phyloP scores from a whole-genome alignment of 2,329 filamentous ascomycete species.

The Ascochyta viciae-villosae region DNA sequence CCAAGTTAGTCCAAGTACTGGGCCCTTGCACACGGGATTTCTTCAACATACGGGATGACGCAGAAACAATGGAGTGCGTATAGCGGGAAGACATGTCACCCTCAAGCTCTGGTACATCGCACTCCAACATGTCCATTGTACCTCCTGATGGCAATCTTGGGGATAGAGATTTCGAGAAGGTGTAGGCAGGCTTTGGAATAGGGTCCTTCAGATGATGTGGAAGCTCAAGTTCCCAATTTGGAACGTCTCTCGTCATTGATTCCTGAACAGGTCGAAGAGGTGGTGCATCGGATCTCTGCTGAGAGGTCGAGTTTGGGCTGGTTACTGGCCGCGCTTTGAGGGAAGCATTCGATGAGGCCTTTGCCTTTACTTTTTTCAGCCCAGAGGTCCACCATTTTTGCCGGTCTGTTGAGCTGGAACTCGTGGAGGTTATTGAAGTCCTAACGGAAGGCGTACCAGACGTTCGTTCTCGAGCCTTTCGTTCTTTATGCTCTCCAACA shows the following conservation, averaged over 20 bases:
- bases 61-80: constrained; percentile 38
- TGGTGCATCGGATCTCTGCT: not conserved
- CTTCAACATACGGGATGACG: constrained; percentile 33
- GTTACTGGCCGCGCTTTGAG: constrained; percentile 11
- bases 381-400: constrained; percentile 45
- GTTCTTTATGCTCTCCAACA: constrained; percentile 47
- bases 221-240: constrained; percentile 12
- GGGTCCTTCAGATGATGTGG: constrained; percentile 33
- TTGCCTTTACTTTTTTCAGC: constrained; percentile 41
- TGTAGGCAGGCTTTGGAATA: constrained; percentile 39
- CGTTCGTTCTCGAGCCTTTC: constrained; percentile 40
- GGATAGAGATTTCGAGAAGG: constrained; percentile 39
- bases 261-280: constrained; percentile 10
- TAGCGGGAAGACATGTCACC: constrained; percentile 40
- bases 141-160: constrained; percentile 43
- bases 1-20: constrained; percentile 10
- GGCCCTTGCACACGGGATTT: constrained; percentile 1
- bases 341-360: constrained; percentile 8
- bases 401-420: constrained; percentile 34
- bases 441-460: constrained; percentile 34
- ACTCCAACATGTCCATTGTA: constrained; percentile 35
- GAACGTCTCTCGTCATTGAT: constrained; percentile 13
- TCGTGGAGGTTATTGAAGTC: constrained; percentile 36
- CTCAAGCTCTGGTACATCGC: constrained; percentile 40
- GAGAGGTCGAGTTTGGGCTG: constrained; percentile 7